Percentiles rank a stretch among this genome's conserved stretches.
Conservation (phyloP, 2,329 filamentous ascomycete genomes). For the Periconia sp. region DNA sequence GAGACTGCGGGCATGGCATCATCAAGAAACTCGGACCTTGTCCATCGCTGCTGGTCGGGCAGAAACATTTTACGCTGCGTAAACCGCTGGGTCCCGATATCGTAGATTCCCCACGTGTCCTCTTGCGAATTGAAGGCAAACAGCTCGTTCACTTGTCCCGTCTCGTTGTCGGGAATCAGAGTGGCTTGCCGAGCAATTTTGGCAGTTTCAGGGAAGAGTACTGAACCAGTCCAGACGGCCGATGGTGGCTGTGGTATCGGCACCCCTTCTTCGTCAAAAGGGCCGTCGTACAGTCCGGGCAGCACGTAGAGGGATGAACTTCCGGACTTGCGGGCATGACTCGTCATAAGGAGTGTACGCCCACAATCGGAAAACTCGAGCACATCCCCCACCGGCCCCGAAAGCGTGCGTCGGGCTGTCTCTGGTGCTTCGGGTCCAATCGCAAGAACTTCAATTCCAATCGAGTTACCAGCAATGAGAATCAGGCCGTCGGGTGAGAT, state of each 20-base stretch:
- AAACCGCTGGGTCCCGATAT: slow-evolving; percentile 41
- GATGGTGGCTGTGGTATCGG: slow-evolving; percentile 40
- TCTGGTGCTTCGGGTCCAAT: slow-evolving; percentile 61
- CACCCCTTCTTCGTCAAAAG: slow-evolving; percentile 43
- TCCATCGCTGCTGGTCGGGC: slow-evolving; percentile 42
- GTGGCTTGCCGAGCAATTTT: slow-evolving; percentile 43
- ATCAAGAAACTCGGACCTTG: slow-evolving; percentile 42
- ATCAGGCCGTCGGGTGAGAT: slow-evolving; percentile 81
- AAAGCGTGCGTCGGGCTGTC: slow-evolving; percentile 37
- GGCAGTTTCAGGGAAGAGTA: slow-evolving; percentile 45
- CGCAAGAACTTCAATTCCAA: slow-evolving; percentile 85
- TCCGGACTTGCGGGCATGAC: slow-evolving; percentile 38
- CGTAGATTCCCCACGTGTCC: slow-evolving; percentile 45
- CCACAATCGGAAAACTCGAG: slow-evolving; percentile 45
- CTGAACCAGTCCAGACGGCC: slow-evolving; percentile 41
- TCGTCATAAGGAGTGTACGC: slow-evolving; percentile 42
- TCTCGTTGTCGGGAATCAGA: slow-evolving; percentile 41
- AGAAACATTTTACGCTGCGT: slow-evolving; percentile 42
- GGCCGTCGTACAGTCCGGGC: slow-evolving; percentile 42
- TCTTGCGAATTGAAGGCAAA: slow-evolving; percentile 46
- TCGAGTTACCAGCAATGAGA: slow-evolving; percentile 80
- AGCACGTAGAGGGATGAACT: slow-evolving; percentile 43
- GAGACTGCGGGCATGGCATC: slow-evolving; percentile 46
- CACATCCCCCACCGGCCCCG: slow-evolving; percentile 39
- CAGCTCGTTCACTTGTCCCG: slow-evolving; percentile 42